Base-by-base conservation (phyloP, 768 basidiomycete species). In the Tricholoma sp. region DNA sequence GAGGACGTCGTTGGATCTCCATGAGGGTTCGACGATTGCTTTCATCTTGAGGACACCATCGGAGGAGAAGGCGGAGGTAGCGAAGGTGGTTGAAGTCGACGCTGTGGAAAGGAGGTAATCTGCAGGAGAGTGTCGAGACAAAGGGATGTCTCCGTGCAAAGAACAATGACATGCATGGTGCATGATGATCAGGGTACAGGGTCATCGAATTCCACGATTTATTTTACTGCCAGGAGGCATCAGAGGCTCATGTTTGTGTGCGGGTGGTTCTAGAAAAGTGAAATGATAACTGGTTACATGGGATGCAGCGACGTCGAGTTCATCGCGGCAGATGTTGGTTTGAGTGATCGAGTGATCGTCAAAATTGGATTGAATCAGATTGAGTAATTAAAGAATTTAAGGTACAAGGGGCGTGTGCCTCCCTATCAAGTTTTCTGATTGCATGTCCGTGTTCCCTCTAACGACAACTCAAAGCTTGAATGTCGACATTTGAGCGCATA, bases 11-110 rank as follows among this genome's bases (percentile, higher is more conserved):
- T 74, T 98, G 51, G 72, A 75, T 21, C 74, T 98, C 21, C 67
- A 72, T 21, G 96, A 98, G 69, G 95, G 96, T 0, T 94, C 98
- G 69, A 80, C 79, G n/a, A 85, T 98, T n/a, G 91, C 90, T 2
- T 97, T 98, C 64, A 79, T 97, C 12, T 72, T 98, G 63, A 77
- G 94, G 43, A 85, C 83, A 46, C 84, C 84, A 8, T 86, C 88
- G 2, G 57, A 60, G 3, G 58, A 64, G 22, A 59, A 59, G 3
- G 57, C 63, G 14, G 49, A 59, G 9, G 61, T 50, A 52, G 27
- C 56, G 3, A 51, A 49, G 21, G 37, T 34, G 55, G 50, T 6
- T 57, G 14, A 41, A 32, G 50, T 39, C 18, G 29, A 49, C 14
- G 27, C 47, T n/a, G 47, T 49, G 4, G 57, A 57, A 16, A 31